Evolutionary conservation across 495 filamentous ascomycete genomes (phyloP).

Genomic region (Chlorociboria aeruginascens): DNA sequence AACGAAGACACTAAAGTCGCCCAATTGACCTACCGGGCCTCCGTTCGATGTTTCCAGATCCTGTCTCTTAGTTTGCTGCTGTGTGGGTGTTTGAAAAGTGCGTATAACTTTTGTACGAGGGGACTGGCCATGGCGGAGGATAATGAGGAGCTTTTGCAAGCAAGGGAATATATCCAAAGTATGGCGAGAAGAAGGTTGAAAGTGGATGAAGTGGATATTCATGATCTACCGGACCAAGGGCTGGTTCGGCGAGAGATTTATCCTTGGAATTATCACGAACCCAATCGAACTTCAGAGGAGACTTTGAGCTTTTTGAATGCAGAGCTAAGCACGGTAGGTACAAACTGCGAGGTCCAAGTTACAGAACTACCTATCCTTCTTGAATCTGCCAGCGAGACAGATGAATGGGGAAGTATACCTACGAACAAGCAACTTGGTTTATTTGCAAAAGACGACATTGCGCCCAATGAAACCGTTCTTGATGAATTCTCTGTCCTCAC

Average conservation of each 20-base stretch:
- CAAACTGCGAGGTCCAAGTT: constrained; percentile 58
- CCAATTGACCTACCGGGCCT: constrained; percentile 28
- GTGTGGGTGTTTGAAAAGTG: constrained; percentile 61
- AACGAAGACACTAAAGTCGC: constrained; percentile 24
- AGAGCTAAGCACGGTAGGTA: constrained; percentile 50
- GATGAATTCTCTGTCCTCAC: constrained; percentile 70
- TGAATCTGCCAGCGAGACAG: constrained; percentile 29
- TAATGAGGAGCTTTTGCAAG: constrained; percentile 35
- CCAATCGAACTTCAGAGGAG: constrained; percentile 63
- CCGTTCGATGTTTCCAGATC: constrained; percentile 40
- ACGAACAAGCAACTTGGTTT: constrained; percentile 69
- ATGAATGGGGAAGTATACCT: constrained; percentile 32
- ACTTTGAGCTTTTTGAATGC: constrained; percentile 56
- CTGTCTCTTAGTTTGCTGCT: constrained; percentile 48
- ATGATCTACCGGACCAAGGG: constrained; percentile 56
- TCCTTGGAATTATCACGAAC: constrained; percentile 86
- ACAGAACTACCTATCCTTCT: constrained; percentile 60
- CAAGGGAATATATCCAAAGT: constrained; percentile 33
- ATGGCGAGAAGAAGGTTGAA: constrained; percentile 33
- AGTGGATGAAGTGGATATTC: constrained; percentile 26
- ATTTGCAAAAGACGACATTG: constrained; percentile 75
- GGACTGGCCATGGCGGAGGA: constrained; percentile 30
- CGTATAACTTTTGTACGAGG: constrained; percentile 50
- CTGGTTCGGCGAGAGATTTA: constrained; percentile 78
- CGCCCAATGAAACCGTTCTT: constrained; percentile 64